A percentile compares a stretch with the other conserved stretches of the same genome.
Conservation (phyloP, 805 yeast species). For the Candida bentonensis region DNA sequence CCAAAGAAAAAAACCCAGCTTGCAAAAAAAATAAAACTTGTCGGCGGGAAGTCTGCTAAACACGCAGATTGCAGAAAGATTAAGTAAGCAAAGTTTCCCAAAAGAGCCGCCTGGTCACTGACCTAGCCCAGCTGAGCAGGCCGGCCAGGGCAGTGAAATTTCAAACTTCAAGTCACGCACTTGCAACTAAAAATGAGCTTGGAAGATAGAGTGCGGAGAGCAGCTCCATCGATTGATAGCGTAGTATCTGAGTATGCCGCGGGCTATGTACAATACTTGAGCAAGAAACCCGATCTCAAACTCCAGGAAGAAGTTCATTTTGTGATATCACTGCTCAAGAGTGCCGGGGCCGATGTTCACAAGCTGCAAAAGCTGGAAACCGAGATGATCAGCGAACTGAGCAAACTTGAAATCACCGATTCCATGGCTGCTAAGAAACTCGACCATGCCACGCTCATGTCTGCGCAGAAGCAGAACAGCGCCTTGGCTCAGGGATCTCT, state of each 20-base stretch:
- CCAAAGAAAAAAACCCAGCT: too few relatives aligned
- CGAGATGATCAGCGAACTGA: conserved; percentile 31
- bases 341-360: conserved; percentile 67
- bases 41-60: too few relatives aligned
- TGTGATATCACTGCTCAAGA: conserved; percentile 45
- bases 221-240: conserved; percentile 75
- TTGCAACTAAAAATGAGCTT: conserved; percentile 3
- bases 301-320: conserved; percentile 55
- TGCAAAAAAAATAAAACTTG: too few relatives aligned
- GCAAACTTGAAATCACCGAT: conserved; percentile 36
- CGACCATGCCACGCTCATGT: conserved; percentile 49
- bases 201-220: conserved; percentile 55
- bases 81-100: too few relatives aligned
- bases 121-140: too few relatives aligned
- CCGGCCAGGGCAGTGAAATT: too few relatives aligned
- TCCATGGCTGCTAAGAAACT: conserved; percentile 62
- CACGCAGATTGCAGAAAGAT: too few relatives aligned
- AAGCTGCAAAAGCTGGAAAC: conserved; percentile 44
- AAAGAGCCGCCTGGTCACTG: too few relatives aligned
- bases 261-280: conserved; percentile 73
- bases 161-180: too few relatives aligned
- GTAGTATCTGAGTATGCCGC: conserved; percentile 82
- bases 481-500: conserved; percentile 64
- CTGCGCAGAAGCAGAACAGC: conserved; percentile 53
- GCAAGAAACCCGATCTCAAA: conserved; percentile 57